These are phyloP conservation scores for Stagonosporopsis cucurbitacearum DNA, from an alignment of 2,329 filamentous ascomycete species.

Conservation along the genomic window DNA sequence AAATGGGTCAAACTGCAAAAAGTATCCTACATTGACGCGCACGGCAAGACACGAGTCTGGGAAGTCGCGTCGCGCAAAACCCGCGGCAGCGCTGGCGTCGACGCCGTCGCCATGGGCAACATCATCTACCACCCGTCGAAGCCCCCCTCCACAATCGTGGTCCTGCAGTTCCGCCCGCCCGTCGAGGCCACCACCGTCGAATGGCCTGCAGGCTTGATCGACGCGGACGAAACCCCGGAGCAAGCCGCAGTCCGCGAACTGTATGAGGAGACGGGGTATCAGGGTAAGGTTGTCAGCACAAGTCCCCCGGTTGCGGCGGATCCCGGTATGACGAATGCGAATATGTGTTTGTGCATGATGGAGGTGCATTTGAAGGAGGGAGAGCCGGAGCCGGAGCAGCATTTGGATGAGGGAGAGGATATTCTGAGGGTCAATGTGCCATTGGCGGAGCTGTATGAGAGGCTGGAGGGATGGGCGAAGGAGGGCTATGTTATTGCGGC, in stretches of 20 bases:
- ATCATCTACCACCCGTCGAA: constrained; percentile 57
- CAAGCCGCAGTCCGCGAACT: constrained; percentile 65
- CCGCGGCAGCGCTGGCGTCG: constrained; percentile 58
- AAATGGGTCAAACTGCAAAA: constrained; percentile 47
- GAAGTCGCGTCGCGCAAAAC: constrained; percentile 73
- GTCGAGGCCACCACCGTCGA: constrained; percentile 64
- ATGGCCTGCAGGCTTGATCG: constrained; percentile 57
- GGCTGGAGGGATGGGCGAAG: constrained; percentile 31
- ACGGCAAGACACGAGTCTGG: constrained; percentile 66
- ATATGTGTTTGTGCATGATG: constrained; percentile 36
- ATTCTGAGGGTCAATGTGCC: constrained; percentile 37
- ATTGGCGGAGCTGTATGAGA: constrained; percentile 29
- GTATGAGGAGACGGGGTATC: constrained; percentile 68
- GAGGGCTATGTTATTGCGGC: constrained; percentile 38
- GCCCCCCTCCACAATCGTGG: constrained; percentile 41
- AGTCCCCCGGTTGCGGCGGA: constrained; percentile 33
- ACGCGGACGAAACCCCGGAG: constrained; percentile 63
- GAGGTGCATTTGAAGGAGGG: constrained; percentile 31
- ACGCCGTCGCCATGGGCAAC: constrained; percentile 75
- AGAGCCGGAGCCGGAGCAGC: constrained; percentile 33
- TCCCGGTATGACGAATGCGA: constrained; percentile 38
- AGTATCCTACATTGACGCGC: constrained; percentile 65
- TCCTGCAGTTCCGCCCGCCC: constrained; percentile 64
- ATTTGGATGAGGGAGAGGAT: constrained; percentile 39
- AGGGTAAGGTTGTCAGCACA: constrained; percentile 50